Conservation (phyloP, 257 asterid genomes). For the Agastache rugosa region DNA sequence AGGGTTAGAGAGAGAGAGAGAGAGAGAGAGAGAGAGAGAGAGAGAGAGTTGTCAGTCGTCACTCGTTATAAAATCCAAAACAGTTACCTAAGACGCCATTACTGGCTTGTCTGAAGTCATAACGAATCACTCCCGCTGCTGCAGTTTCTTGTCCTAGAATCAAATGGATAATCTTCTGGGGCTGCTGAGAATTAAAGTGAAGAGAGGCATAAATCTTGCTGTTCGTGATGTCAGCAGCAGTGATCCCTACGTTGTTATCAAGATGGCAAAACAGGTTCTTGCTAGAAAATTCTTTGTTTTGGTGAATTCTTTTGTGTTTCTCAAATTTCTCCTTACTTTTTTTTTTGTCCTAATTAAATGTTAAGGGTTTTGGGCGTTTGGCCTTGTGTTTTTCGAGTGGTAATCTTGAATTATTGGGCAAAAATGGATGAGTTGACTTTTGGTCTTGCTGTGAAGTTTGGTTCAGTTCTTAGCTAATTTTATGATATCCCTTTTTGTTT, state of each 20-base stretch:
- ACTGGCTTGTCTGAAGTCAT: neutral
- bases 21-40: too few species aligned
- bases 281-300: neutral
- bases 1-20: neutral
- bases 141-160: neutral
- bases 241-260: slow-evolving; percentile 76
- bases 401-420: slow-evolving; percentile 23
- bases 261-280: slow-evolving; percentile 65
- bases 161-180: slow-evolving; percentile 67
- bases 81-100: slow-evolving; percentile 2
- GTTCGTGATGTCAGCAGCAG: slow-evolving; percentile 83
- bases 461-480: neutral
- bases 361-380: slow-evolving; percentile 28
- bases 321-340: neutral
- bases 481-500: neutral
- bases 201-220: slow-evolving; percentile 80
- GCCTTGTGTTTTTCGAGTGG: neutral
- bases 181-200: slow-evolving; percentile 68
- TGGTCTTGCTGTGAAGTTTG: neutral
- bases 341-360: neutral
- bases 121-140: slow-evolving; percentile 17
- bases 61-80: neutral
- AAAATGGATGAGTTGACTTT: slow-evolving; percentile 26
- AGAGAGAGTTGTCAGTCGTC: neutral
- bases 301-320: slow-evolving; percentile 2